Evolutionary conservation across 257 asterid species (phyloP), one percentile per base, ranked within the genome.

Genomic region (Ballota nigra): DNA sequence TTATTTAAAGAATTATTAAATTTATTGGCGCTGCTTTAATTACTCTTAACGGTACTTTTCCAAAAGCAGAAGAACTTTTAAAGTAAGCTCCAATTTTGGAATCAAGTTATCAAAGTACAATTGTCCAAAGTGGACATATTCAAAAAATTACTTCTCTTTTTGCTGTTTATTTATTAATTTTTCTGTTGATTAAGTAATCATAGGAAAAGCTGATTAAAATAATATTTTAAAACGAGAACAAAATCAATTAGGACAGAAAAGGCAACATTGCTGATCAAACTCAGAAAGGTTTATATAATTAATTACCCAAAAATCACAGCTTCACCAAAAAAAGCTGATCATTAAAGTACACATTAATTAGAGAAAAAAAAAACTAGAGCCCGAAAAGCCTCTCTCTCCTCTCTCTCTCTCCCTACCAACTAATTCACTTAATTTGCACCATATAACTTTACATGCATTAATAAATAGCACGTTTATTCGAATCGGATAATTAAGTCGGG

Each of bases 311-410:
- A 55, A 51, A 19, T 31, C 33, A 43, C 82, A 78, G 76, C 76
- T 69, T 73, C 61, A 69, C 60, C 38, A 51, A 78, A 73, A 73
- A 63, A 78, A 73, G 77, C 74, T 74, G 79, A 78, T 62, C 5
- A 60, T 5, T 4, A 5, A 9, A 52, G 55, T 26, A 65, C 71
- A 49, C 2, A 45, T 72, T 1, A 24, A 9, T 29, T 6, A 77
- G 4, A 26, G 6, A 64, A 31, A 7, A 29, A 24, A 24, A 68
- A 68, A 69, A 51, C 70, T 53, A 19, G 41, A 51, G 63, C 77
- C 23, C 74, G 59, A 71, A 77, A 36, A 47, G 20, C 40, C 70
- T 52, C 71, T 16, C 28, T 63, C 38, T 33, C 38, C 76, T 51
- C 51, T 24, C 65, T 57, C 53, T 24, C 41, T 40, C 36, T 72